A percentile compares a stretch with the other conserved stretches of the same genome.
These are phyloP conservation scores for Fusarium sp. DNA, from an alignment of 2,329 filamentous ascomycete genomes.

Conservation along the genomic window DNA sequence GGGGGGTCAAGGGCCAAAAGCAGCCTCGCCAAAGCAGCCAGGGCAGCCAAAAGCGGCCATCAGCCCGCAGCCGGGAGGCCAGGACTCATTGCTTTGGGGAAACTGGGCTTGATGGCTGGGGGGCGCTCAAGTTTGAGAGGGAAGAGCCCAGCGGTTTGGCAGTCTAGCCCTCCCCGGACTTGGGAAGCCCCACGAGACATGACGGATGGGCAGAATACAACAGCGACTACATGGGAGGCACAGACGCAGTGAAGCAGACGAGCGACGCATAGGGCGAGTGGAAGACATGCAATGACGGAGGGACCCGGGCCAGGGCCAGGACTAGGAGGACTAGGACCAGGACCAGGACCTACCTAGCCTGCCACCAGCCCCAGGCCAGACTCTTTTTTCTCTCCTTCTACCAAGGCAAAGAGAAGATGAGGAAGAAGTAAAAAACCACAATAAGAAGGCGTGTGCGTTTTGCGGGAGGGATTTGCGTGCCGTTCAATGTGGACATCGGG, in stretches of 20 bases:
- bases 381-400: not conserved
- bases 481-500: slow-evolving; percentile 29
- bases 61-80: slow-evolving; percentile 16
- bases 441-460: slow-evolving; percentile 17
- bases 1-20: slow-evolving; percentile 28
- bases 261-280: slow-evolving; percentile 16
- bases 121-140: slow-evolving; percentile 4
- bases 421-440: slow-evolving; percentile 16
- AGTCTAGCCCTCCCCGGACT: slow-evolving; percentile 32
- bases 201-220: not conserved
- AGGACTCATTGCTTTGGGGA: slow-evolving; percentile 12
- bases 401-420: not conserved
- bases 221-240: slow-evolving; percentile 1
- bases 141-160: slow-evolving; percentile 15
- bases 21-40: slow-evolving; percentile 33
- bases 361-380: not conserved
- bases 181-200: slow-evolving; percentile 21
- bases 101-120: slow-evolving; percentile 10
- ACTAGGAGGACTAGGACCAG: not conserved
- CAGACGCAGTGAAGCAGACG: slow-evolving; percentile 7
- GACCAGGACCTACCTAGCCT: not conserved
- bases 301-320: slow-evolving; percentile 17
- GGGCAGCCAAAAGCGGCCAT: slow-evolving; percentile 30
- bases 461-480: slow-evolving; percentile 39
- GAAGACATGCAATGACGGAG: slow-evolving; percentile 19